Conservation (phyloP, 2,329 filamentous ascomycete species). For the Alternaria incomplexa region DNA sequence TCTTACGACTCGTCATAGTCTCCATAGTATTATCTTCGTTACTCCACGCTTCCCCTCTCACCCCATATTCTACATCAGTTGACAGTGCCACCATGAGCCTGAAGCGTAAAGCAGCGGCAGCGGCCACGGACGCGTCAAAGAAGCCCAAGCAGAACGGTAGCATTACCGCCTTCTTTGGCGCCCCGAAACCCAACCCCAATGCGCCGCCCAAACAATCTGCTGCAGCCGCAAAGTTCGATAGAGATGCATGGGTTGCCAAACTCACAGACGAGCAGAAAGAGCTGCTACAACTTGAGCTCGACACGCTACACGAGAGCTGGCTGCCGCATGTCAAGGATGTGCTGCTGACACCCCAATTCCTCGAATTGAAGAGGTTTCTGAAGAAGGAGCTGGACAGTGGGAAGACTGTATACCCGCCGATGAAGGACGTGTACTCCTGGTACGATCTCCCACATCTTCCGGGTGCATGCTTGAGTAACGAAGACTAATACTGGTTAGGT, state of each 20-base stretch:
- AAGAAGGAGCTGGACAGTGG: constrained; percentile 75
- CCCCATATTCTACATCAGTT: constrained; percentile 9
- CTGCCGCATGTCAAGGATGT: constrained; percentile 88
- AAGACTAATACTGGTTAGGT: constrained; percentile 64
- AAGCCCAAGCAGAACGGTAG: constrained; percentile 68
- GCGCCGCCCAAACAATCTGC: constrained; percentile 18
- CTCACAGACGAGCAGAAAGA: constrained; percentile 82
- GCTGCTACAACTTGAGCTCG: constrained; percentile 85
- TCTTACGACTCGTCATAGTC: neutral
- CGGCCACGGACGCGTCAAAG: constrained; percentile 54
- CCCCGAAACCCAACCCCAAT: constrained; percentile 56
- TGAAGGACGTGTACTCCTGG: constrained; percentile 94
- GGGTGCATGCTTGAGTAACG: too few species aligned
- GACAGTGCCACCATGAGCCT: constrained; percentile 51
- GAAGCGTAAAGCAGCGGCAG: constrained; percentile 58
- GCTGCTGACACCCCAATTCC: constrained; percentile 76
- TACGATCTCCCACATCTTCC: constrained; percentile 51
- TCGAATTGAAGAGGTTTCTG: constrained; percentile 87
- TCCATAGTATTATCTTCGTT: neutral
- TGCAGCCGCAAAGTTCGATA: constrained; percentile 69
- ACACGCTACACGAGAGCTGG: constrained; percentile 92
- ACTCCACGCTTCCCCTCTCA: neutral
- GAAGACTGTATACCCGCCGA: constrained; percentile 84
- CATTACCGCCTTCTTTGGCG: constrained; percentile 89
- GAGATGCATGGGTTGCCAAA: constrained; percentile 83